Conservation (phyloP, 2,329 filamentous ascomycete species). For the Diaporthe australafricana region DNA sequence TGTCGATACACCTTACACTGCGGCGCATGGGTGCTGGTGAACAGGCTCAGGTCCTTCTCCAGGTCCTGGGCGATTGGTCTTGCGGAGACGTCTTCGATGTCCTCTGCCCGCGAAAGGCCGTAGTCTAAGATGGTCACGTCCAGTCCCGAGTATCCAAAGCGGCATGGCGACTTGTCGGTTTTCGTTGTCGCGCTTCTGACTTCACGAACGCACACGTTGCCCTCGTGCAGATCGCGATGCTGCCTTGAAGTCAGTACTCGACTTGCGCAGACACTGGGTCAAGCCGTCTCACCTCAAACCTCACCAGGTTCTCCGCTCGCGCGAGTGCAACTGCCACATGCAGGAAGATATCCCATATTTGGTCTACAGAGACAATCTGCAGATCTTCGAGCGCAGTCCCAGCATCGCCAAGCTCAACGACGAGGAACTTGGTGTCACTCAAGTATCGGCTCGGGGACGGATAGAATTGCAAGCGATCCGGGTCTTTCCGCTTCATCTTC, state of each 20-base stretch:
- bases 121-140: constrained; percentile 76
- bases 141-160: constrained; percentile 70
- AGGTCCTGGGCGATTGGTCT: constrained; percentile 66
- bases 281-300: constrained; percentile 65
- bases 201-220: constrained; percentile 70
- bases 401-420: constrained; percentile 73
- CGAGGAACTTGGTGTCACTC: constrained; percentile 68
- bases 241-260: constrained; percentile 42
- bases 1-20: constrained; percentile 73
- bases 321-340: constrained; percentile 70
- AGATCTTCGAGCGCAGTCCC: constrained; percentile 71
- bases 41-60: constrained; percentile 69
- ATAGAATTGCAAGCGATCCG: constrained; percentile 69
- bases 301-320: constrained; percentile 66
- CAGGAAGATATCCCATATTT: constrained; percentile 74
- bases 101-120: constrained; percentile 69
- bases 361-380: constrained; percentile 57
- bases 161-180: constrained; percentile 45
- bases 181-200: constrained; percentile 48
- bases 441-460: constrained; percentile 71
- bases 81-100: constrained; percentile 50
- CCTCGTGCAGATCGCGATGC: constrained; percentile 75
- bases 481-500: constrained; percentile 65
- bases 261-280: not conserved
- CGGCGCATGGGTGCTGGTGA: constrained; percentile 68